These are phyloP conservation scores for Pyrenophora graminea DNA, from an alignment of 2,329 filamentous ascomycete species.

Conservation along the genomic window DNA sequence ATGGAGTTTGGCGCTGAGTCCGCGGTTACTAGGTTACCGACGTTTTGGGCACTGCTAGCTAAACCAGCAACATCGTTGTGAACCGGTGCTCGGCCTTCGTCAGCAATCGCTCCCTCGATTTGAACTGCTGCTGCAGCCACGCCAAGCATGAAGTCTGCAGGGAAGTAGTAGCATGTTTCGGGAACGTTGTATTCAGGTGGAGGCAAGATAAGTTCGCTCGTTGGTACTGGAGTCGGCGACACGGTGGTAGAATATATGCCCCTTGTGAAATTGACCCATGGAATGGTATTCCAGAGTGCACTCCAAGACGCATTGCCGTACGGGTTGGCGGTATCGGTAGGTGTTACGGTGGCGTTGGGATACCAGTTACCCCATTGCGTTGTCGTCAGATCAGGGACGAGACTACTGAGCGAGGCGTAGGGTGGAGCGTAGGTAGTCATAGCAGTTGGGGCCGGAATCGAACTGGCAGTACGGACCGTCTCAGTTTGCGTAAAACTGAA, in stretches of 20 bases:
- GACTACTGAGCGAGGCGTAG: slow-evolving; percentile 40
- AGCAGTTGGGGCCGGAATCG: slow-evolving; percentile 38
- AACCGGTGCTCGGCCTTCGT: slow-evolving; percentile 33
- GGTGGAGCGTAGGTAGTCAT: slow-evolving; percentile 45
- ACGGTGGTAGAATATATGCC: slow-evolving; percentile 58
- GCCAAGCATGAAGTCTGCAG: slow-evolving; percentile 50
- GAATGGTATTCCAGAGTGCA: slow-evolving; percentile 43
- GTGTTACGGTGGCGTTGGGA: slow-evolving; percentile 38
- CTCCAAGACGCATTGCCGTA: slow-evolving; percentile 50
- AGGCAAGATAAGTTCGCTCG: slow-evolving; percentile 59
- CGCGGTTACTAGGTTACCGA: slow-evolving; percentile 12
- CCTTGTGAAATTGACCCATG: slow-evolving; percentile 44
- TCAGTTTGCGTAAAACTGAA: slow-evolving; percentile 48
- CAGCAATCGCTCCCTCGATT: slow-evolving; percentile 40
- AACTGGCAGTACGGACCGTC: slow-evolving; percentile 47
- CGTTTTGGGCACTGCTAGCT: no score
- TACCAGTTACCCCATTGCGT: slow-evolving; percentile 52
- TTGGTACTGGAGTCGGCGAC: slow-evolving; percentile 59
- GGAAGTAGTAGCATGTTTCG: slow-evolving; percentile 56
- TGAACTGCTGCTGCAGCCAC: slow-evolving; percentile 35
- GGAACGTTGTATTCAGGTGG: slow-evolving; percentile 58
- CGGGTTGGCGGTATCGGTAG: slow-evolving; percentile 42
- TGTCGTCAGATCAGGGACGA: slow-evolving; percentile 44
- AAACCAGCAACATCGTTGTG: slow-evolving; percentile 19
- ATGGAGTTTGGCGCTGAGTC: slow-evolving; percentile 20